Conservation (phyloP, 176 grass and related monocot species). For the Stipa capillata region DNA sequence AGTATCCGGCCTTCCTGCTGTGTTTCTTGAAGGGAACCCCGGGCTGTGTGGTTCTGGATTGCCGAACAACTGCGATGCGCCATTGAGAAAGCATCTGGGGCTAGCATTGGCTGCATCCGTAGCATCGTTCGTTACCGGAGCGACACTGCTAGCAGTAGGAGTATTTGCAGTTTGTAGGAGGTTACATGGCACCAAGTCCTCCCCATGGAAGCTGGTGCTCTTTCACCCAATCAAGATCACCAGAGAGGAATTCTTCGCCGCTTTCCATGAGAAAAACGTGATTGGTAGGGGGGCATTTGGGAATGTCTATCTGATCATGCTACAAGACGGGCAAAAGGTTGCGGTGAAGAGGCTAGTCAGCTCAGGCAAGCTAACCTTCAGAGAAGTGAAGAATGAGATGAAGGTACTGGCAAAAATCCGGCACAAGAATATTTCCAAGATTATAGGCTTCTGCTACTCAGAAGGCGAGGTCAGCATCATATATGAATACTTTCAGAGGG, state of each 20-base stretch:
- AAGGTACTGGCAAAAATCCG: conserved; percentile 51
- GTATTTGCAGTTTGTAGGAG: conserved; percentile 21
- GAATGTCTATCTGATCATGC: conserved; percentile 28
- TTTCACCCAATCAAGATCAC: conserved; percentile 56
- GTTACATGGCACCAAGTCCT: neutral
- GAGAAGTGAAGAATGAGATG: conserved; percentile 52
- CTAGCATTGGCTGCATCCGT: conserved; percentile 33
- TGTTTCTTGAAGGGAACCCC: conserved; percentile 58
- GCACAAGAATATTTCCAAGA: conserved; percentile 57
- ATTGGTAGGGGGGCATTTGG: conserved; percentile 61
- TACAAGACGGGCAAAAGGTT: conserved; percentile 37
- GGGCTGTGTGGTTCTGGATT: conserved; percentile 57
- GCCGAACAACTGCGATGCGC: conserved; percentile 19
- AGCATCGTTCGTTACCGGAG: conserved; percentile 18
- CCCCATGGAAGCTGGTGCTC: conserved; percentile 51
- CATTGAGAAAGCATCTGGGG: neutral
- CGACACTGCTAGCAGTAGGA: conserved; percentile 30
- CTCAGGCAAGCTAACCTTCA: conserved; percentile 37
- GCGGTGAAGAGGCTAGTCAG: conserved; percentile 44
- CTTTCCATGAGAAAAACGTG: conserved; percentile 36
- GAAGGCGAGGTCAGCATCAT: conserved; percentile 40
- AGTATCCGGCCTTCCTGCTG: conserved; percentile 50
- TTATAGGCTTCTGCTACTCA: conserved; percentile 58
- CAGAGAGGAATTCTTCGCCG: conserved; percentile 40
- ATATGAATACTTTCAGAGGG: conserved; percentile 42